Base-by-base conservation (phyloP, 164 flowering plant genomes). In the Echeveria elegans region DNA sequence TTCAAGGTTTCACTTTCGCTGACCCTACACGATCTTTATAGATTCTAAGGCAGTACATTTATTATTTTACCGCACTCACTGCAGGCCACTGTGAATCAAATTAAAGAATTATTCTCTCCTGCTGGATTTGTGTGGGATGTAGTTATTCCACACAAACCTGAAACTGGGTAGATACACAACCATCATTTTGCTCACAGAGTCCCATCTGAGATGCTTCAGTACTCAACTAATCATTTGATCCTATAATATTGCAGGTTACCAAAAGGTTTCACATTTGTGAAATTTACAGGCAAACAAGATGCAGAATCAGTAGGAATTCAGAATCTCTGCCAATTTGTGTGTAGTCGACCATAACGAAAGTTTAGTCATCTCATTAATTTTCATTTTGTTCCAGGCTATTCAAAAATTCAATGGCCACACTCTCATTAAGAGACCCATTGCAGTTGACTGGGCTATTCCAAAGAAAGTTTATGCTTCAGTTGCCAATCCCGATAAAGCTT, bases 391-490 rank as follows among this genome's bases (percentile, higher is more conserved):
- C 36, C 84, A 94, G 97, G 99, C 97, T 32, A 95, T 95, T 65
- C 70, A 72, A 78, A 88, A 78, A 73, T 78, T 87, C 67, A 95
- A 95, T 79, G 97, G 97, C 40, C 72, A 85, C 72, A 76, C 12
- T 28, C 74, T 89, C 77, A 82, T 84, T 63, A 87, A 83, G 70
- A 79, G 99, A 71, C 75, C 93, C 6, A 82, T 95, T 70, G 99
- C 99, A 74, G 96, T 91, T 81, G 99, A 95, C 71, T 95, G 99
- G 99, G 96, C 99, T 65, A 82, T 95, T 72, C 80, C 97, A 36
- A 95, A 95, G 79, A 89, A 89, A 63, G 52, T 86, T 64, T 95
- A 84, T 75, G 67, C 80, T 36, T 63, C 81, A 75, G 86, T 79
- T 30, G 73, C 75, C 58, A 67, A 68, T 72, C 47, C 76, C 18